These are phyloP conservation scores for Colletotrichum sp. DNA, from an alignment of 2,329 filamentous ascomycete genomes.

Conservation along the genomic window DNA sequence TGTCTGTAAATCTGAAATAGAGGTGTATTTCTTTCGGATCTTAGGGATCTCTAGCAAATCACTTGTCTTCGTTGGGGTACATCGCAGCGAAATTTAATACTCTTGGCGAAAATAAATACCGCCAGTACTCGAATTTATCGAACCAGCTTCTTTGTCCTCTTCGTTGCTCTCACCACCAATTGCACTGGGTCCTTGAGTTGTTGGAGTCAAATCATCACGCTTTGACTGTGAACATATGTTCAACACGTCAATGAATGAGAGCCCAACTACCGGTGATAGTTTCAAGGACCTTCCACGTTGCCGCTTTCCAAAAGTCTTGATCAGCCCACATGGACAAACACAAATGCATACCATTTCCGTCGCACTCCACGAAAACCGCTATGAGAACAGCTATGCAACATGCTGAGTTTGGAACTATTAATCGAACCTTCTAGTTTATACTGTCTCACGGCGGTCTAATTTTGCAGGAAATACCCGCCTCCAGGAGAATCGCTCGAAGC, in stretches of 20 bases:
- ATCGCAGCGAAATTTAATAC: fast-evolving
- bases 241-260: neutral
- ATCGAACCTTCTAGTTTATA: fast-evolving
- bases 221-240: neutral
- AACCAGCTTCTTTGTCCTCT: neutral
- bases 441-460: fast-evolving
- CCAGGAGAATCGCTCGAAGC: neutral
- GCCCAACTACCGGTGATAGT: fast-evolving
- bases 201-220: neutral
- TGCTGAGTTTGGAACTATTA: neutral
- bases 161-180: neutral
- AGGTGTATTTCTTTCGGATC: neutral
- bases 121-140: neutral
- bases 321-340: neutral
- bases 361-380: fast-evolving
- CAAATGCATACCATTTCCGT: neutral
- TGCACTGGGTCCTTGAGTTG: neutral
- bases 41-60: neutral
- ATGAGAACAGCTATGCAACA: neutral
- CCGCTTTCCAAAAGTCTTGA: neutral
- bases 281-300: neutral
- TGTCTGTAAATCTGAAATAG: no score
- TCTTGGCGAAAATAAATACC: neutral
- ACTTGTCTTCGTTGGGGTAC: fast-evolving
- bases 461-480: neutral